Evolutionary conservation across 108 stramenopile genomes (phyloP), one percentile per base, ranked within the genome.

Genomic region (Nannochloropsis gaditana): DNA sequence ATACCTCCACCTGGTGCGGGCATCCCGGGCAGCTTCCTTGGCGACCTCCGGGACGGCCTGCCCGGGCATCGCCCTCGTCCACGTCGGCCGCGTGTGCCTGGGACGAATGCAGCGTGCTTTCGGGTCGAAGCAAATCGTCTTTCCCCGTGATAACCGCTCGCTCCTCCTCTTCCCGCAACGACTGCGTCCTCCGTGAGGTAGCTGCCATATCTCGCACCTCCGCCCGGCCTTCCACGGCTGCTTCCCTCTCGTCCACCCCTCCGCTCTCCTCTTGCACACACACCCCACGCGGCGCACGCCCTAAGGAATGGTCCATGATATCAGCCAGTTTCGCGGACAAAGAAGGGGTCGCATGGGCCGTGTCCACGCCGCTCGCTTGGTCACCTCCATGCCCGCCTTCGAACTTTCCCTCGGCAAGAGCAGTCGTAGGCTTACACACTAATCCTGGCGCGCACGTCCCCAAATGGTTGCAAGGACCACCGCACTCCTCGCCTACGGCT

Each of bases 1-100:
- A n/a, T 5, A 73, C 59, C 19, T 73, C 59, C 59, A 73, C 59
- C 19, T 6, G 15, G 19, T 73, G 59, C 4, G 59, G 59, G n/a
- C 59, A 73, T n/a, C 59, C 59, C 15, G 59, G 59, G n/a, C 59
- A 73, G n/a, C 8, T 73, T n/a, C 59, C 59, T n/a, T 73, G 59
- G 15, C 59, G 59, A 1, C 19, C 19, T 31, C 31, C 31, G 19
- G n/a, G 19, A n/a, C 2, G 15, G n/a, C 59, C 59, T n/a, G 5
- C 59, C 19, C 59, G 4, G 15, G 59, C 59, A n/a, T 73, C 59
- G 15, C 59, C 59, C 59, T 73, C 59, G 19, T 15, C 19, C 59
- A 73, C 19, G 19, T 73, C 5, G 19, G 15, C 19, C 59, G 3
- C 19, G 19, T 73, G 59, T n/a, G 10, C 47, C 15, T 73, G 59